Evolutionary conservation across 352 stramenopile species (phyloP), one percentile per base, ranked within the genome.

Genomic region (Phytophthora sp.): DNA sequence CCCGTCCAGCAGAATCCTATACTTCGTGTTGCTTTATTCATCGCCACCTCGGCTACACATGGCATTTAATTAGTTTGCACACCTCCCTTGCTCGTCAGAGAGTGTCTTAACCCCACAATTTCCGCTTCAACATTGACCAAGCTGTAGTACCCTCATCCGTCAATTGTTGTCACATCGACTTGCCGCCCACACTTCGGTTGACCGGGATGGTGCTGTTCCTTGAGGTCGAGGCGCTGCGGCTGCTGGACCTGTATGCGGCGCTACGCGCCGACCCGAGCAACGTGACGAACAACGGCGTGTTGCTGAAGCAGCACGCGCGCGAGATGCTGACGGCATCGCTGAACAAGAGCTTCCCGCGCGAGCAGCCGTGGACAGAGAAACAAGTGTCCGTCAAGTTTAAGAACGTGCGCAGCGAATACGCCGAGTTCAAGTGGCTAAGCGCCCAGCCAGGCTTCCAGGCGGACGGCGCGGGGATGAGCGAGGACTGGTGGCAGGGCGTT

Each of bases 341-440:
- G 55, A 89, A 89, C 65, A 51, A 44, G 39, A 73, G 42, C 49
- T 83, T 76, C 50, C 58, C 67, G 31, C 67, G 67, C 30, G 57
- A 68, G 36, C 53, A 66, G 26, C 67, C 66, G 23, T 86, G 79
- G 76, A 84, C 73, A 16, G 80, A 87, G 60, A 73, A 53, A 39
- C 80, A 89, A 54, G 71, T 89, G 51, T 71, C 73, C 7, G 80
- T 86, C 62, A 89, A 89, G 68, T 78, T 86, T 47, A 89, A 89
- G 69, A 89, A 89, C 68, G 53, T 89, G 24, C 80, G 80, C 61
- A 75, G 70, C 42, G 80, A 85, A 21, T 89, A 85, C 71, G 59
- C 62, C 5, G 70, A 85, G 54, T 54, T 80, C 24, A 71, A 69
- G 39, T 89, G 80, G 80, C 67, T 89, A 6, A 65, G 56, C 9